Conservation (phyloP, 257 asterid genomes). For the Fraxinus cuspidata region DNA sequence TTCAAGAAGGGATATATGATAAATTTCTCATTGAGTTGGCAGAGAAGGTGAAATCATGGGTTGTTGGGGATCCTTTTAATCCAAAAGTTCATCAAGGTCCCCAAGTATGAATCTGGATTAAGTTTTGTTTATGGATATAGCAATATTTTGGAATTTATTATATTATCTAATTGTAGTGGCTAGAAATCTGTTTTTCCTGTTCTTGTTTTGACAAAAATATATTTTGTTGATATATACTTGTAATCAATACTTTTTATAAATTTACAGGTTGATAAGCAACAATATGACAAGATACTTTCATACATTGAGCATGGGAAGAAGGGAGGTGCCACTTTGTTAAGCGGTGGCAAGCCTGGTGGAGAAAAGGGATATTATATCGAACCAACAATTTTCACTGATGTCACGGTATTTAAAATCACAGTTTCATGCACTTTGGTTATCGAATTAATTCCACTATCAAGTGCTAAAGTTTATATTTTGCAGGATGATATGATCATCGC, state of each 20-base stretch:
- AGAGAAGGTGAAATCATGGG: conserved; percentile 57
- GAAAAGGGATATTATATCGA: conserved; percentile 71
- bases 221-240: background rate
- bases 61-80: conserved; percentile 80
- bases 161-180: too few species aligned
- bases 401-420: conserved; percentile 34
- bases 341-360: conserved; percentile 62
- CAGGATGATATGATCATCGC: conserved; percentile 85
- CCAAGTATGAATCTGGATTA: conserved; percentile 40
- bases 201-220: background rate
- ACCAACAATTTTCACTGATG: conserved; percentile 74
- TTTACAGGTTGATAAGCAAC: conserved; percentile 56
- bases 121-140: background rate
- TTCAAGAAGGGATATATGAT: conserved; percentile 78
- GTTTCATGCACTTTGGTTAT: background rate
- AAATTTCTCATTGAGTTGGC: conserved; percentile 44
- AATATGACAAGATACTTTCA: conserved; percentile 56
- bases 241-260: background rate
- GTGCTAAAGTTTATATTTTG: background rate
- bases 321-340: conserved; percentile 74
- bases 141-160: background rate
- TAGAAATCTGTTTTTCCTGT: too few species aligned
- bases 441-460: background rate
- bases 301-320: conserved; percentile 63
- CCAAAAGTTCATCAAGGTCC: conserved; percentile 73